phyloP scores from a whole-genome alignment of 257 asterid genomes.

The Echites panduratus region DNA sequence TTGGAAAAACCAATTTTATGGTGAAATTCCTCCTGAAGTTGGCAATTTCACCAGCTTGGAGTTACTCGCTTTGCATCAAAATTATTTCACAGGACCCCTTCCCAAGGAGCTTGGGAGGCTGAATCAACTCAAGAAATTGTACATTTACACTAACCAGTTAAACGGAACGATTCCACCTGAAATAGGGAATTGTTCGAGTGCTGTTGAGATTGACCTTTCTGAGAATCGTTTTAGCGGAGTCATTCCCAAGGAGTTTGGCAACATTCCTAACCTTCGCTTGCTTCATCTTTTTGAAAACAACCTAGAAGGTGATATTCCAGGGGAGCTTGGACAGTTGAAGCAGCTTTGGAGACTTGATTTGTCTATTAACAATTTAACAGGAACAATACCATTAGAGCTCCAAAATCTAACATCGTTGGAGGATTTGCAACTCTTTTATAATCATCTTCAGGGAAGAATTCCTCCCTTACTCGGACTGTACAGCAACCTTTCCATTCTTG shows the following conservation, averaged over 20 bases:
- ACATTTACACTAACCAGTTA: constrained; percentile 58
- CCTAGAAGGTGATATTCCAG: constrained; percentile 57
- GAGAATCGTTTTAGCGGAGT: constrained; percentile 58
- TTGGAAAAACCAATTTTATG: constrained; percentile 56
- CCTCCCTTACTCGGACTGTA: constrained; percentile 59
- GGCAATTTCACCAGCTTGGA: constrained; percentile 71
- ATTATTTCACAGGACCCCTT: constrained; percentile 50
- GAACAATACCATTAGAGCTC: constrained; percentile 58
- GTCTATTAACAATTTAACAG: constrained; percentile 71
- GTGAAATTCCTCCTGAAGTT: constrained; percentile 61
- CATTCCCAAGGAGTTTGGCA: constrained; percentile 50
- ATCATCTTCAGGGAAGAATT: constrained; percentile 56
- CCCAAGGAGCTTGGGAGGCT: constrained; percentile 68
- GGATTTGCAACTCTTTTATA: constrained; percentile 67
- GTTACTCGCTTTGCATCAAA: constrained; percentile 55
- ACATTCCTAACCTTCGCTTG: constrained; percentile 40
- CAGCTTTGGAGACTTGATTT: constrained; percentile 48
- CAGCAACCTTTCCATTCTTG: constrained; percentile 57
- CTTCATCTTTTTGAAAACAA: constrained; percentile 75
- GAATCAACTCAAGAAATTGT: constrained; percentile 37
- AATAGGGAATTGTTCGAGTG: constrained; percentile 50
- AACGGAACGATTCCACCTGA: constrained; percentile 73
- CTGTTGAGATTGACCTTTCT: constrained; percentile 71
- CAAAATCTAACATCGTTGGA: constrained; percentile 54
- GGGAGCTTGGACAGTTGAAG: constrained; percentile 50